Evolutionary conservation across 2,329 filamentous ascomycete genomes (phyloP).

Genomic region (Monosporascus cannonballus): DNA sequence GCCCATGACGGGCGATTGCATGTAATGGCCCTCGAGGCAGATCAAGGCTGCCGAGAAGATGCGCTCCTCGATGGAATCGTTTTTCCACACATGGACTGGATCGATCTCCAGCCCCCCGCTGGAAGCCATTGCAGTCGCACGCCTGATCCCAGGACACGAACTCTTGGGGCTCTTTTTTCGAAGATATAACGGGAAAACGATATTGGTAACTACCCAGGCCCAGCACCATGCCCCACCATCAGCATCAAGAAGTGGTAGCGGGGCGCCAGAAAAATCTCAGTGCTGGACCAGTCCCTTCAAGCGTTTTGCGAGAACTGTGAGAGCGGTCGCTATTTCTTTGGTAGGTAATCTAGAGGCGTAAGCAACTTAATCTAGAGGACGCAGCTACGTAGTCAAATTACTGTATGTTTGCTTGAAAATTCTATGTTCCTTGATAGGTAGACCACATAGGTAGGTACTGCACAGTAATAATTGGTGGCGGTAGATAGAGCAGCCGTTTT

Average conservation of each 20-base stretch:
- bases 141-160: not conserved
- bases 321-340: too few relatives aligned
- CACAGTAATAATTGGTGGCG: too few relatives aligned
- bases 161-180: not conserved
- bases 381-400: too few relatives aligned
- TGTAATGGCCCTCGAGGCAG: conserved; percentile 57
- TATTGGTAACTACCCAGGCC: not conserved
- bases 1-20: conserved; percentile 50
- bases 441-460: too few relatives aligned
- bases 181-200: too few relatives aligned
- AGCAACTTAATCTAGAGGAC: too few relatives aligned
- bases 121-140: conserved; percentile 5
- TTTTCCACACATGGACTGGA: conserved; percentile 21
- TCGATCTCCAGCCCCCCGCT: conserved; percentile 16
- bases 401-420: too few relatives aligned
- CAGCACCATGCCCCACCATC: not conserved
- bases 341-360: too few relatives aligned
- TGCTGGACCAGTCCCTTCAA: too few relatives aligned
- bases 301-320: too few relatives aligned
- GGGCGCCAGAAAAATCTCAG: not conserved
- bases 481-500: too few relatives aligned
- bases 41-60: conserved; percentile 55
- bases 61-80: conserved; percentile 56
- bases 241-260: not conserved
- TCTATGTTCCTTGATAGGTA: too few relatives aligned